These are phyloP conservation scores for Fagus sylvatica DNA, from an alignment of 306 rosid genomes.

Conservation along the genomic window DNA sequence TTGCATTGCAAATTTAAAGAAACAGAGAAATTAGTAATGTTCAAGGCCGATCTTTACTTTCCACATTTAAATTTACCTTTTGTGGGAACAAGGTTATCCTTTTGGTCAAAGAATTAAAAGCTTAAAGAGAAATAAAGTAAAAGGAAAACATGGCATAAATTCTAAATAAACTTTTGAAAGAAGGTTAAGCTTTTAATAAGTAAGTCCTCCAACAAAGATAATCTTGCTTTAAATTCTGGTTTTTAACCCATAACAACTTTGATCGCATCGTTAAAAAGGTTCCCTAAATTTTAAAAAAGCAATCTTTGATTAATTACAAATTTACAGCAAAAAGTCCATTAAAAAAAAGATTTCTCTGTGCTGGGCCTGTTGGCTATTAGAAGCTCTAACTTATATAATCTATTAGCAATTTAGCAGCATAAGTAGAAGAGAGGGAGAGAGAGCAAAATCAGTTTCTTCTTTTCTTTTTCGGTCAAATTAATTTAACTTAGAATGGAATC, in stretches of 20 bases:
- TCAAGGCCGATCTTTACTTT: neutral
- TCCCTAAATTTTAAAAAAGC: neutral
- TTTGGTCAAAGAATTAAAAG: constrained; percentile 34
- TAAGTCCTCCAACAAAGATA: constrained; percentile 43
- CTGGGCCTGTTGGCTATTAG: too few relatives aligned
- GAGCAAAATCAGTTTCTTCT: neutral
- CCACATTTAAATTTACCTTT: neutral
- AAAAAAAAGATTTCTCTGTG: too few relatives aligned
- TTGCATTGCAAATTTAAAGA: constrained; percentile 16
- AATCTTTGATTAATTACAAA: neutral
- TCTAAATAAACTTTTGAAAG: constrained; percentile 47
- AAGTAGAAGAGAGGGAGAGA: too few relatives aligned
- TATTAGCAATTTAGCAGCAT: too few relatives aligned
- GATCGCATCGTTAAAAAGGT: neutral
- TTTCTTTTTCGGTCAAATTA: neutral
- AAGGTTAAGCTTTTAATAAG: constrained; percentile 43
- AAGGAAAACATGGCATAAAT: constrained; percentile 32
- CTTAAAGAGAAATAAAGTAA: constrained; percentile 31
- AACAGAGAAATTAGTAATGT: neutral
- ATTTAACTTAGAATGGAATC: neutral
- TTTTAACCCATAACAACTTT: neutral
- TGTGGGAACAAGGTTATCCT: neutral
- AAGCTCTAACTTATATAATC: too few relatives aligned
- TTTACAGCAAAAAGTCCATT: too few relatives aligned
- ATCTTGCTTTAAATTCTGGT: constrained; percentile 34